Percentiles rank a stretch among this genome's conserved stretches.
phyloP scores from a whole-genome alignment of 2,329 filamentous ascomycete species.

The Leptodontidium sp. region DNA sequence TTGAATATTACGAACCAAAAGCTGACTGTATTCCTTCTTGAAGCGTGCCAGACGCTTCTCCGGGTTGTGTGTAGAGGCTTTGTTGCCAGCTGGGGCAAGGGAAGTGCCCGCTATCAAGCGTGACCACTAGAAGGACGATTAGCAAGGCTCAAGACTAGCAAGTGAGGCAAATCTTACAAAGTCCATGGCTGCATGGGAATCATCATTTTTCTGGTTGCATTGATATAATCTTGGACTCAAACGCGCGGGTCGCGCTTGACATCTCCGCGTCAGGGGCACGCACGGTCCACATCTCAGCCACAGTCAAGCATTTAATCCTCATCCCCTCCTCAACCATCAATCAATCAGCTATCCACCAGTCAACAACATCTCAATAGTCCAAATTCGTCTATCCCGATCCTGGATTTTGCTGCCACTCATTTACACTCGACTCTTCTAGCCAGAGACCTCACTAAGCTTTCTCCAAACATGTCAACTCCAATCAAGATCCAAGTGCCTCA shows the following conservation, averaged over 20 bases:
- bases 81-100: constrained; percentile 62
- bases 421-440: no score
- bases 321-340: neutral
- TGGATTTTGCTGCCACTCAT: no score
- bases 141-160: constrained; percentile 23
- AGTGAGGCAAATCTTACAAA: constrained; percentile 39
- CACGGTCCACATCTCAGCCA: constrained; percentile 3
- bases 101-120: constrained; percentile 70
- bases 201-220: constrained; percentile 37
- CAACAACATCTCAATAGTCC: neutral
- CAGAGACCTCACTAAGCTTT: neutral
- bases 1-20: constrained; percentile 50
- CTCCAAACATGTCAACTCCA: constrained; percentile 20
- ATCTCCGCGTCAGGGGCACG: constrained; percentile 24
- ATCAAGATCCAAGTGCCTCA: constrained; percentile 18
- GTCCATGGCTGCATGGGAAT: constrained; percentile 41
- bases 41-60: constrained; percentile 70
- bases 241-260: constrained; percentile 26
- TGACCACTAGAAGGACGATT: constrained; percentile 61
- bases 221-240: constrained; percentile 25
- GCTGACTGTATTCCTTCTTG: constrained; percentile 70
- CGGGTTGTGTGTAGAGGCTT: constrained; percentile 68
- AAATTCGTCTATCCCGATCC: no score
- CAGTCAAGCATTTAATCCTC: neutral
- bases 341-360: no score